Percentiles rank a stretch among this genome's conserved stretches.
phyloP scores from a whole-genome alignment of 1,139 yeast species.

The Geotrichum cucujoidarum region DNA sequence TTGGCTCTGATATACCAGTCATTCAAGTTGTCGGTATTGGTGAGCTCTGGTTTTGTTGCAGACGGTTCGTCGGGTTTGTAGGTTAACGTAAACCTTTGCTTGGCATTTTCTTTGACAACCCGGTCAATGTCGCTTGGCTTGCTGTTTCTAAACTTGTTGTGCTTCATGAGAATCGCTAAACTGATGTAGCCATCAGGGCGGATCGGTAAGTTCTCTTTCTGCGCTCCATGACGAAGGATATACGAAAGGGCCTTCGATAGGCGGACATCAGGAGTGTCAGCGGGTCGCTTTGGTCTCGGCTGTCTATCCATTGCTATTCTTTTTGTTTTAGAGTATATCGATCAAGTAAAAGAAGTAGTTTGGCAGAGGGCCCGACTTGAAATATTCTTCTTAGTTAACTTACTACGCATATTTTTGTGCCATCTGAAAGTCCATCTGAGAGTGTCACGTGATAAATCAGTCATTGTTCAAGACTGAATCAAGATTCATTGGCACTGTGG shows the following conservation, averaged over 20 bases:
- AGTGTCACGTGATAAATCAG: too few species aligned
- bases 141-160: slow-evolving; percentile 54
- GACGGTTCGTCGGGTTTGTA: slow-evolving; percentile 13
- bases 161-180: slow-evolving; percentile 49
- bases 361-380: too few species aligned
- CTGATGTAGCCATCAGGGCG: slow-evolving; percentile 63
- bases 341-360: too few species aligned
- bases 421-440: too few species aligned
- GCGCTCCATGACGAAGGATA: slow-evolving; percentile 79
- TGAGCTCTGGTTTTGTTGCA: not conserved
- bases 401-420: too few species aligned
- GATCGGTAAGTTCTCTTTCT: slow-evolving; percentile 60
- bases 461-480: too few species aligned
- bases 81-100: slow-evolving; percentile 45
- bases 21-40: slow-evolving; percentile 14
- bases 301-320: too few species aligned
- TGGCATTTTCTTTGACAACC: slow-evolving; percentile 62
- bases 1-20: slow-evolving; percentile 65
- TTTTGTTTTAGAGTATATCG: too few species aligned
- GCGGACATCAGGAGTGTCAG: slow-evolving; percentile 31
- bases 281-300: slow-evolving; percentile 2
- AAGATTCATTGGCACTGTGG: too few species aligned
- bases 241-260: slow-evolving; percentile 74
- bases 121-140: slow-evolving; percentile 54
- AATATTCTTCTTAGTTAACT: too few species aligned